Evolutionary conservation across 768 basidiomycete species (phyloP).

Genomic region (Lactarius vividus): DNA sequence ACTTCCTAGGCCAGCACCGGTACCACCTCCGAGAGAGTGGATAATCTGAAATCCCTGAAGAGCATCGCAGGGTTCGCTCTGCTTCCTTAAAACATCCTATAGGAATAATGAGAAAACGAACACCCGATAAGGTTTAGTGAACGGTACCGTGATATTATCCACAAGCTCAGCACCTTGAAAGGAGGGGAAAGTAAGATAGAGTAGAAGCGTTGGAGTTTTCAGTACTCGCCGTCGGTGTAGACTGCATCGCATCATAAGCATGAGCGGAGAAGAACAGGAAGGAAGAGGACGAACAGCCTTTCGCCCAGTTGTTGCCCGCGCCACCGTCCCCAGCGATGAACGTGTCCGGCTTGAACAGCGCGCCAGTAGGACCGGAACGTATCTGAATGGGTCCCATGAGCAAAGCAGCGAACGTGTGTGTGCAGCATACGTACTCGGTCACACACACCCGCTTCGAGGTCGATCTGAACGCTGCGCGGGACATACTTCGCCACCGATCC

Average conservation of each 20-base stretch:
- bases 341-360: constrained; percentile 85
- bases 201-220: neutral
- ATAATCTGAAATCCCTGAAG: constrained; percentile 90
- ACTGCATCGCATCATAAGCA: constrained; percentile 41
- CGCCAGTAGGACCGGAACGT: constrained; percentile 65
- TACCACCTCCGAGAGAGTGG: constrained; percentile 90
- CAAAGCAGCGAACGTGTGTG: neutral
- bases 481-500: constrained; percentile 67
- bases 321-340: constrained; percentile 61
- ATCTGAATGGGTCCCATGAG: constrained; percentile 41
- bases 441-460: constrained; percentile 86
- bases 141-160: constrained; percentile 67
- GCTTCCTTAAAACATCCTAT: constrained; percentile 72
- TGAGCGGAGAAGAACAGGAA: constrained; percentile 26
- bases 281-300: constrained; percentile 68
- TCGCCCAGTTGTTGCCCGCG: constrained; percentile 95
- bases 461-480: constrained; percentile 85
- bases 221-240: constrained; percentile 77
- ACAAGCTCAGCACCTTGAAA: constrained; percentile 81
- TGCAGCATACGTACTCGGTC: constrained; percentile 54
- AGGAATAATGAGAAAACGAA: constrained; percentile 1
- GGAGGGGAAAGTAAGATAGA: neutral
- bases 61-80: constrained; percentile 78
- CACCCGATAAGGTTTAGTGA: neutral
- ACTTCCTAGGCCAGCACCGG: constrained; percentile 82